phyloP scores from a whole-genome alignment of 2,329 filamentous ascomycete species.

The Torrubiellomyces zombiae region DNA sequence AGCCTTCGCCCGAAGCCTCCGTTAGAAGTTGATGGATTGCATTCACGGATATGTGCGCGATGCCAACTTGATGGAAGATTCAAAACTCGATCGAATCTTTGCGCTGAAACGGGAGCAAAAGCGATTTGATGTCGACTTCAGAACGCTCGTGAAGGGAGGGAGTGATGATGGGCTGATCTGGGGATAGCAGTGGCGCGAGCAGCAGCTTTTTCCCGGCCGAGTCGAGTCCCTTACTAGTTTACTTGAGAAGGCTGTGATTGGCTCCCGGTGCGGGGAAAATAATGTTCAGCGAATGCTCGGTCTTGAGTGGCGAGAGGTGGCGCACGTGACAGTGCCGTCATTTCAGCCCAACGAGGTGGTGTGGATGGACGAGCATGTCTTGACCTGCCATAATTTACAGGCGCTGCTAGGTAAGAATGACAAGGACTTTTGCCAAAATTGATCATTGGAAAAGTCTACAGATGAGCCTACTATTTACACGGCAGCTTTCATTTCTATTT shows the following conservation, averaged over 20 bases:
- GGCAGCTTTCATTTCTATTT: too few species aligned
- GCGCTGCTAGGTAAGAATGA: too few species aligned
- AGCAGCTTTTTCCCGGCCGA: constrained; percentile 6
- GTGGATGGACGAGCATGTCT: too few species aligned
- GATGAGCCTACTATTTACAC: too few species aligned
- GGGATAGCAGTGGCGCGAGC: constrained; percentile 6
- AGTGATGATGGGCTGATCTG: too few species aligned
- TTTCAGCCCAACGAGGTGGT: too few species aligned
- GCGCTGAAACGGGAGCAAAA: constrained; percentile 1
- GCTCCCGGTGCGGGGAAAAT: constrained; percentile 13
- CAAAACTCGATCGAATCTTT: constrained; percentile 1
- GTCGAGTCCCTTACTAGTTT: constrained; percentile 1
- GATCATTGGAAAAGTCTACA: too few species aligned
- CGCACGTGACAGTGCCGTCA: too few species aligned
- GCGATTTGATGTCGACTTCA: constrained; percentile 5
- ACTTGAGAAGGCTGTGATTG: constrained; percentile 13
- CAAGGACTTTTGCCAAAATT: too few species aligned
- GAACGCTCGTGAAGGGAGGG: constrained; percentile 5
- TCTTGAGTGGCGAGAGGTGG: too few species aligned
- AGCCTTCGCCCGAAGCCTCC: constrained; percentile 2
- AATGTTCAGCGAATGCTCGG: too few species aligned
- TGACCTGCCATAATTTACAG: too few species aligned
- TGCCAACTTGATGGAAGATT: constrained; percentile 1
- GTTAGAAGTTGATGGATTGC: constrained; percentile 2
- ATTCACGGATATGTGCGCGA: constrained; percentile 2